A percentile compares a stretch with the other conserved stretches of the same genome.
Conservation (phyloP, 129 eudicot species). For the Silybum marianum region DNA sequence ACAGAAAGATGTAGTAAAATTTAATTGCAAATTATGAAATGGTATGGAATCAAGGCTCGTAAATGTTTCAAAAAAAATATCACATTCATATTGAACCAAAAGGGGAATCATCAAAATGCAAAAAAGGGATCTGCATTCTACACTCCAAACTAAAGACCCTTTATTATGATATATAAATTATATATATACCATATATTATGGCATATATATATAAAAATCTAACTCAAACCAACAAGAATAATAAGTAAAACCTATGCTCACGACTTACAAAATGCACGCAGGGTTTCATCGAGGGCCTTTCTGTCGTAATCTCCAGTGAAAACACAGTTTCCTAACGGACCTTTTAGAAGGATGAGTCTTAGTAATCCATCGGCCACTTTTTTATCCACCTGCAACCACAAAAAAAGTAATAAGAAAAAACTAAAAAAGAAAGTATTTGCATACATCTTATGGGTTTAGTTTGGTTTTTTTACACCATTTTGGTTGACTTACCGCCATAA, state of each 20-base stretch:
- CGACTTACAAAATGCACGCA: slow-evolving; percentile 87
- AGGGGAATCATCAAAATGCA: slow-evolving; percentile 10
- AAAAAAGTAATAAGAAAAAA: neutral
- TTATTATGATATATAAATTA: slow-evolving; percentile 18
- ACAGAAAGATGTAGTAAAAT: too few species aligned
- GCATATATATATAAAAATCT: slow-evolving; percentile 11
- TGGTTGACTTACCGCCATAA: slow-evolving; percentile 80
- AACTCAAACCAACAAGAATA: slow-evolving; percentile 22
- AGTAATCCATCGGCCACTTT: slow-evolving; percentile 98
- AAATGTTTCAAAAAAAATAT: neutral
- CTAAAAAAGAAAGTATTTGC: neutral
- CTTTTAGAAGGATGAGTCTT: slow-evolving; percentile 93
- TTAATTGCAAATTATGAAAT: too few species aligned
- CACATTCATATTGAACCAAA: neutral
- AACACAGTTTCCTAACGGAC: slow-evolving; percentile 85
- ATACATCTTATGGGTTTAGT: neutral
- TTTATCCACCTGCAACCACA: slow-evolving; percentile 72
- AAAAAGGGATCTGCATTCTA: slow-evolving; percentile 11
- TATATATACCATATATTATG: slow-evolving; percentile 8
- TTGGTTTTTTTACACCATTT: neutral
- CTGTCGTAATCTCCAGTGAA: slow-evolving; percentile 87
- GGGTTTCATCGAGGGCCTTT: slow-evolving; percentile 78
- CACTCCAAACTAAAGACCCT: slow-evolving; percentile 14
- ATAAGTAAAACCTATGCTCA: slow-evolving; percentile 30
- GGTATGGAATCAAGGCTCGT: neutral